phyloP scores from a whole-genome alignment of 352 stramenopile species.

The Pythium apleroticum region DNA sequence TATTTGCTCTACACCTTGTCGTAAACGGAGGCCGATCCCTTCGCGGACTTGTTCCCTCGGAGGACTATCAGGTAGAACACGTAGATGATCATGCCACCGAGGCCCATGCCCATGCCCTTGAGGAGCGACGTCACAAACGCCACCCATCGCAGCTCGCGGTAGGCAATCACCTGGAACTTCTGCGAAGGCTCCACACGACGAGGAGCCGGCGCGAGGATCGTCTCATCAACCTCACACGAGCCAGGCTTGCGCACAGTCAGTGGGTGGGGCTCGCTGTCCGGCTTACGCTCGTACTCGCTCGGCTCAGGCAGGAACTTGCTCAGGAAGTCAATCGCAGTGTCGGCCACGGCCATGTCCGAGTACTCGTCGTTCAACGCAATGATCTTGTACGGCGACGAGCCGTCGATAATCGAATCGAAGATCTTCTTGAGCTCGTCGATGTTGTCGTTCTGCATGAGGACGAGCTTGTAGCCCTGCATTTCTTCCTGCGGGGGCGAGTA shows the following conservation, averaged over 20 bases:
- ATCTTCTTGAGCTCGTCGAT: constrained; percentile 64
- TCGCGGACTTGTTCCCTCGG: constrained; percentile 44
- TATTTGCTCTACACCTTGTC: constrained; percentile 71
- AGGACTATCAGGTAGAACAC: constrained; percentile 78
- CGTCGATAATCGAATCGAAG: constrained; percentile 67
- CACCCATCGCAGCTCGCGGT: constrained; percentile 79
- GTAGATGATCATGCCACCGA: constrained; percentile 83
- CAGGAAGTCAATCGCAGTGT: constrained; percentile 71
- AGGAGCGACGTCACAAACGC: constrained; percentile 79
- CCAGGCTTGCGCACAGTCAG: constrained; percentile 63
- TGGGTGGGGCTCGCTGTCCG: constrained; percentile 36
- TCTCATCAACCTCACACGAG: constrained; percentile 73
- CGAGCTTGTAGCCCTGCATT: constrained; percentile 83
- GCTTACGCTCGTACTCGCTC: constrained; percentile 67
- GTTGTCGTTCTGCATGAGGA: constrained; percentile 85
- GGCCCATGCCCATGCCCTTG: constrained; percentile 65
- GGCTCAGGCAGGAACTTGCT: constrained; percentile 66
- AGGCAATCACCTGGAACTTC: constrained; percentile 81
- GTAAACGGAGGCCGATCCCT: constrained; percentile 47
- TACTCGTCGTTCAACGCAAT: constrained; percentile 89
- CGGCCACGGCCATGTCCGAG: constrained; percentile 73
- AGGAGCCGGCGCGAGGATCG: constrained; percentile 65
- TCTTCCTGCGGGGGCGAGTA: constrained; percentile 69
- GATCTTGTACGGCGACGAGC: constrained; percentile 68
- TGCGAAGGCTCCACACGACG: constrained; percentile 57